These are phyloP conservation scores for Tricharina praecox DNA, from an alignment of 495 filamentous ascomycete genomes.

Conservation along the genomic window DNA sequence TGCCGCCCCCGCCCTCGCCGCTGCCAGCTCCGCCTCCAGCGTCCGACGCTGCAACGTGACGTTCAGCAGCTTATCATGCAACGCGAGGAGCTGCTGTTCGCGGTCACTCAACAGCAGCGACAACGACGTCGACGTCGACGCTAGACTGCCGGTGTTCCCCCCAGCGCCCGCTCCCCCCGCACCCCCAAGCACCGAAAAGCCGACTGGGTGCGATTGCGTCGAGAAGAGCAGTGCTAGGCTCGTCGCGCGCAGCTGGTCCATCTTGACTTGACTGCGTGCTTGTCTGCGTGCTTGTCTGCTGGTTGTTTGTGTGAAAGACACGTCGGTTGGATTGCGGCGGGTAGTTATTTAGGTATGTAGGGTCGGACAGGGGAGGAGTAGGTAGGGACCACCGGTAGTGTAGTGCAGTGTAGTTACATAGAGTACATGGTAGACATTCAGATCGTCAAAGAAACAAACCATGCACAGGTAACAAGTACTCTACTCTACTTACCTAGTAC, in stretches of 20 bases:
- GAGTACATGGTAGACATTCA: too few relatives aligned
- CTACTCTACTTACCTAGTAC: too few relatives aligned
- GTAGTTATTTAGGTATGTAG: too few relatives aligned
- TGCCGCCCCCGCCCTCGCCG: not conserved
- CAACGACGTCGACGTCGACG: not conserved
- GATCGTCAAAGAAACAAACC: too few relatives aligned
- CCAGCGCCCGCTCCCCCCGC: constrained; percentile 11
- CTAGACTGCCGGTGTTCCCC: not conserved
- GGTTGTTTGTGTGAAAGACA: too few relatives aligned
- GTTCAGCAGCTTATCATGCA: constrained; percentile 19
- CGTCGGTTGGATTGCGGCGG: too few relatives aligned
- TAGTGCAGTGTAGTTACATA: too few relatives aligned
- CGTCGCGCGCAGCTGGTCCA: constrained; percentile 18
- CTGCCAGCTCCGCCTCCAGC: constrained; percentile 12
- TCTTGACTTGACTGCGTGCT: too few relatives aligned
- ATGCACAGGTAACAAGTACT: too few relatives aligned
- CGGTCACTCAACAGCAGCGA: constrained; percentile 10
- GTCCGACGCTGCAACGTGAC: constrained; percentile 17
- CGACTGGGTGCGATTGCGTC: constrained; percentile 21
- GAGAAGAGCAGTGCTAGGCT: constrained; percentile 22
- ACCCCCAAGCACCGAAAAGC: constrained; percentile 14
- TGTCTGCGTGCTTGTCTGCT: too few relatives aligned
- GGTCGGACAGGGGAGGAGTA: too few relatives aligned
- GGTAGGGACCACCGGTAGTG: too few relatives aligned
- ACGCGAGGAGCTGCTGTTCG: constrained; percentile 15